Percentiles rank a stretch among this genome's conserved stretches.
These are phyloP conservation scores for Daldinia eschscholtzii DNA, from an alignment of 2,329 filamentous ascomycete genomes.

Conservation along the genomic window DNA sequence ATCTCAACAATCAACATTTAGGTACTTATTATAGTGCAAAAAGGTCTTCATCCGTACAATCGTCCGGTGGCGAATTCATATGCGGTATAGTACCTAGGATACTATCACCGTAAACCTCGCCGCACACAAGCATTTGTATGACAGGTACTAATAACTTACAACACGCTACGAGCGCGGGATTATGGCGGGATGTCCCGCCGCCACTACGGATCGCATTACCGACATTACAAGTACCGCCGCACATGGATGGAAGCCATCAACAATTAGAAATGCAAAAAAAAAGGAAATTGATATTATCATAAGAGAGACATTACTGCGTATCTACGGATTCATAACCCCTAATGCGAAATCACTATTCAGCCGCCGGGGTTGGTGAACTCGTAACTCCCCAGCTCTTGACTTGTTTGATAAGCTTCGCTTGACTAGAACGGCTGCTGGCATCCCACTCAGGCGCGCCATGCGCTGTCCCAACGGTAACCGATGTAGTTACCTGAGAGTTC, in stretches of 20 bases:
- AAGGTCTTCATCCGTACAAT: neutral
- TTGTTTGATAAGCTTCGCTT: slow-evolving; percentile 28
- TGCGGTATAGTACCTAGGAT: neutral
- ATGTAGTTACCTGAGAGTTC: slow-evolving; percentile 13
- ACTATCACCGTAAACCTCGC: neutral
- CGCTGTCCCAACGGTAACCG: slow-evolving; percentile 12
- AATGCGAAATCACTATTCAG: neutral
- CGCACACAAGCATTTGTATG: slow-evolving; percentile 3
- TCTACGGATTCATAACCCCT: slow-evolving; percentile 6
- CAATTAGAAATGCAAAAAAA: neutral
- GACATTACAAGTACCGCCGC: slow-evolving; percentile 12
- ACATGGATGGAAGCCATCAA: neutral
- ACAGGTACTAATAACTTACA: neutral
- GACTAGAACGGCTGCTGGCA: slow-evolving; percentile 23
- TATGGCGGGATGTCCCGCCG: slow-evolving; percentile 6
- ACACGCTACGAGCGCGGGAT: neutral
- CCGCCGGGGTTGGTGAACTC: slow-evolving; percentile 9
- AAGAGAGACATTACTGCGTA: slow-evolving; percentile 3
- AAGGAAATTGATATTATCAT: neutral
- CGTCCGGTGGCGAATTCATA: neutral
- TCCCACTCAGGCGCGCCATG: slow-evolving; percentile 14
- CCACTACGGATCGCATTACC: neutral
- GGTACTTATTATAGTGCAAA: neutral
- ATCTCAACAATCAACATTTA: neutral
- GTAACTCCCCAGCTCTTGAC: slow-evolving; percentile 28